A percentile compares a stretch with the other conserved stretches of the same genome.
Evolutionary conservation across 176 grass and related monocot genomes (phyloP).

Genomic region (Melocanna baccifera): DNA sequence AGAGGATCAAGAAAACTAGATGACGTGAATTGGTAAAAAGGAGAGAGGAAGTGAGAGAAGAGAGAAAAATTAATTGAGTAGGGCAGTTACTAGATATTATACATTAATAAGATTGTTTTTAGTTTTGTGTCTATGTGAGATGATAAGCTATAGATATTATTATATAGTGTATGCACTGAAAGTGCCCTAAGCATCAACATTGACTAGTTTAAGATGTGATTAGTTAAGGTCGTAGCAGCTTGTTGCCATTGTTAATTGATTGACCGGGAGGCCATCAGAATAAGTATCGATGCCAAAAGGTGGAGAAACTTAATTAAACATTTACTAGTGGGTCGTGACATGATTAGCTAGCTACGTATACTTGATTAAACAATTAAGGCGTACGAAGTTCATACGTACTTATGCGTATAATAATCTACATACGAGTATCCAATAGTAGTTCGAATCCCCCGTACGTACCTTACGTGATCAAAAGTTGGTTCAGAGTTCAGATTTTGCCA

Average conservation of each 20-base stretch:
- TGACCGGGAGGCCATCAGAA: neutral
- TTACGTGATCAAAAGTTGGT: too few species aligned
- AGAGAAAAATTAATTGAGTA: too few species aligned
- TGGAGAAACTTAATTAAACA: neutral
- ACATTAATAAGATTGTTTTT: too few species aligned
- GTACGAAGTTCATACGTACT: neutral
- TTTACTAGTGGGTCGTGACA: neutral
- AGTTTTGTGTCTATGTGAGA: too few species aligned
- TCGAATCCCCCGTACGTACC: neutral
- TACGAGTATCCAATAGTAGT: neutral
- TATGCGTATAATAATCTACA: neutral
- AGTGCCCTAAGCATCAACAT: constrained; percentile 19
- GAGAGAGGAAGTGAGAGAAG: too few species aligned
- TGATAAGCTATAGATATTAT: too few species aligned
- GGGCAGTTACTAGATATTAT: too few species aligned
- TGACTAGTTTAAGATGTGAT: neutral
- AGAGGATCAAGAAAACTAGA: too few species aligned
- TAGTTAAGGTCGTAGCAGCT: neutral
- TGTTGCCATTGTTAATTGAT: neutral
- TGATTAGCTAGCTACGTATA: neutral
- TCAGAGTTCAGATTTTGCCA: too few species aligned
- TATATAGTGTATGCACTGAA: too few species aligned
- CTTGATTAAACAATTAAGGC: neutral
- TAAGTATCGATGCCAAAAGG: neutral
- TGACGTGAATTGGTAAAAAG: too few species aligned